Evolutionary conservation across 805 yeast genomes (phyloP).

Genomic region (Yarrowia yakushimensis): DNA sequence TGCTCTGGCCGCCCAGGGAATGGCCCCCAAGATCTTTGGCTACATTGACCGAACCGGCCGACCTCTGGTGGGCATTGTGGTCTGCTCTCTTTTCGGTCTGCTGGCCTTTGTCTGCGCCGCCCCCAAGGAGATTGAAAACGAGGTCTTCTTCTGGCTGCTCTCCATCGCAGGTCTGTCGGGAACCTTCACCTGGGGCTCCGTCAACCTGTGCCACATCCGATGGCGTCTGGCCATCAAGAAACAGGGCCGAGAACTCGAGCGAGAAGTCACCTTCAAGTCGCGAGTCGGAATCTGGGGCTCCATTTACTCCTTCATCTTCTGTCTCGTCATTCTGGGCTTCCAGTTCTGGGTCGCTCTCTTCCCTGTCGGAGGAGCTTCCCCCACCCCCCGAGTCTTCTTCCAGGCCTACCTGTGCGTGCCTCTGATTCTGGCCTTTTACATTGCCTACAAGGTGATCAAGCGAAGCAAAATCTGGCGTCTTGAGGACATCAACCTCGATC

Average conservation of each 20-base stretch:
- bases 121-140: constrained; percentile 48
- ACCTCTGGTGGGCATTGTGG: constrained; percentile 60
- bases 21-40: constrained; percentile 55
- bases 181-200: constrained; percentile 61
- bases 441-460: constrained; percentile 56
- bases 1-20: constrained; percentile 57
- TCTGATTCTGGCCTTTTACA: constrained; percentile 53
- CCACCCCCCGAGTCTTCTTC: constrained; percentile 52
- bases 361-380: constrained; percentile 57
- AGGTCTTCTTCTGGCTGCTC: constrained; percentile 61
- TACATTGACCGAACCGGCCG: constrained; percentile 70
- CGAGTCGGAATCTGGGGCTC: constrained; percentile 64
- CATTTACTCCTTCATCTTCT: constrained; percentile 53
- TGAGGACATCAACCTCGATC: constrained; percentile 54
- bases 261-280: constrained; percentile 57
- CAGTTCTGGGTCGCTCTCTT: constrained; percentile 76
- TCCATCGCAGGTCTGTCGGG: constrained; percentile 61
- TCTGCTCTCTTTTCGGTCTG: constrained; percentile 47
- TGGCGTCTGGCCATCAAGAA: constrained; percentile 58
- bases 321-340: constrained; percentile 54
- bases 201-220: constrained; percentile 57
- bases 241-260: constrained; percentile 60
- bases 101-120: constrained; percentile 60
- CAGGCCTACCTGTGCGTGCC: constrained; percentile 62
- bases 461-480: constrained; percentile 44